Conservation (phyloP, 176 grass and related monocot genomes). For the Ampelocalamus luodianensis region DNA sequence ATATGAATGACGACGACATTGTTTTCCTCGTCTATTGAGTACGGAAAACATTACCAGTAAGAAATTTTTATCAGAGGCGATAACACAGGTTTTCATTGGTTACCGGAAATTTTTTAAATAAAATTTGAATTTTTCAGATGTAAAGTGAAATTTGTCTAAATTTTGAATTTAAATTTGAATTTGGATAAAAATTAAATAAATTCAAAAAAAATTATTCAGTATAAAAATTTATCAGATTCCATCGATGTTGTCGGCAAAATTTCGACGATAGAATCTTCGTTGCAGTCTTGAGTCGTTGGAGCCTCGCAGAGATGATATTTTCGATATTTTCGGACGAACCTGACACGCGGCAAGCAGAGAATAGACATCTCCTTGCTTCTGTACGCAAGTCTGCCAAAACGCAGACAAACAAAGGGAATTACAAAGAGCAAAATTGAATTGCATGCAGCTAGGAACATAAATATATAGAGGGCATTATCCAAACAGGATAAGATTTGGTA, state of each 20-base stretch:
- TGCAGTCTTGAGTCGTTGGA: neutral
- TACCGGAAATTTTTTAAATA: no score
- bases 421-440: neutral
- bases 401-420: neutral
- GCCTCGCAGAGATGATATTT: neutral
- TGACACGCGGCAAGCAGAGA: neutral
- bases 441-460: neutral
- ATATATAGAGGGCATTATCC: neutral
- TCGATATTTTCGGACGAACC: slow-evolving; percentile 2
- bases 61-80: no score
- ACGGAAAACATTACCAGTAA: no score
- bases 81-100: no score
- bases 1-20: neutral
- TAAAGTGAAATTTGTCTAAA: no score
- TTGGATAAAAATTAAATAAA: no score
- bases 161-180: no score
- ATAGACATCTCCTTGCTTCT: neutral
- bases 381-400: neutral
- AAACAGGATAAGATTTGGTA: slow-evolving; percentile 27
- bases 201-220: no score
- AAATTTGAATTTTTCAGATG: no score
- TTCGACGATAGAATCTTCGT: no score
- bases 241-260: no score
- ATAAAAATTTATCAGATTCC: no score
- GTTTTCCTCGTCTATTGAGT: neutral